A percentile compares a stretch with the other conserved stretches of the same genome.
phyloP scores from a whole-genome alignment of 441 rosid species.

The Viola pubescens region DNA sequence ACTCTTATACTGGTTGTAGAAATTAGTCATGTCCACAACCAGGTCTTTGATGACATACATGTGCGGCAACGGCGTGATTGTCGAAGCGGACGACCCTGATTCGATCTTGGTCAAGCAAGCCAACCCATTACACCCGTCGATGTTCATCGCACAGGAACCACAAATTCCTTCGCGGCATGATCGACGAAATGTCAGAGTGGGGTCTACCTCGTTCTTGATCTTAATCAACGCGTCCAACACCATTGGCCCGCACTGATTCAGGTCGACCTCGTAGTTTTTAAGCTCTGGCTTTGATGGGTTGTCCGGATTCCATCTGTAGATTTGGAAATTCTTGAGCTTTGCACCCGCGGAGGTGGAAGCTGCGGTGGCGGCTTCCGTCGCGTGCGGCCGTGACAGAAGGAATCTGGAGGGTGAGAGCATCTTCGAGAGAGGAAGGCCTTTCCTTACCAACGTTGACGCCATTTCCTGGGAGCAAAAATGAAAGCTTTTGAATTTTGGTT shows the following conservation, averaged over 20 bases:
- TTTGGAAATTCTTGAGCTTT: slow-evolving; percentile 67
- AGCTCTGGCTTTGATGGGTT: slow-evolving; percentile 65
- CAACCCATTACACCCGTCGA: slow-evolving; percentile 86
- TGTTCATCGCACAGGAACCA: slow-evolving; percentile 95
- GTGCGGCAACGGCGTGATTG: slow-evolving; percentile 80
- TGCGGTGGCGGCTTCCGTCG: slow-evolving; percentile 41
- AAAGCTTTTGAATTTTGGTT: too few species aligned
- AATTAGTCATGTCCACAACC: slow-evolving; percentile 93
- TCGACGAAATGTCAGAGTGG: slow-evolving; percentile 82
- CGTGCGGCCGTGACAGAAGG: slow-evolving; percentile 34
- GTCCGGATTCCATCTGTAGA: slow-evolving; percentile 91
- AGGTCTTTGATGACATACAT: slow-evolving; percentile 95
- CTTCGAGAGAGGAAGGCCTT: too few species aligned
- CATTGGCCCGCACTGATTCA: slow-evolving; percentile 90
- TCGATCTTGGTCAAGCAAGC: slow-evolving; percentile 86
- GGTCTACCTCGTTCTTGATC: slow-evolving; percentile 95
- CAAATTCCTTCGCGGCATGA: slow-evolving; percentile 98
- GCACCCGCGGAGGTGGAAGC: neutral
- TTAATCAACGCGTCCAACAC: slow-evolving; percentile 89
- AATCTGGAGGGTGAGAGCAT: slow-evolving; percentile 14
- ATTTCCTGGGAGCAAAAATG: too few species aligned
- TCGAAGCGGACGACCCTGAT: slow-evolving; percentile 31
- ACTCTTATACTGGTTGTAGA: slow-evolving; percentile 93
- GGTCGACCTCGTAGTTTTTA: slow-evolving; percentile 60
- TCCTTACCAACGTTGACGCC: too few species aligned